These are phyloP conservation scores for Xylaria castorea DNA, from an alignment of 495 filamentous ascomycete genomes.

Conservation along the genomic window DNA sequence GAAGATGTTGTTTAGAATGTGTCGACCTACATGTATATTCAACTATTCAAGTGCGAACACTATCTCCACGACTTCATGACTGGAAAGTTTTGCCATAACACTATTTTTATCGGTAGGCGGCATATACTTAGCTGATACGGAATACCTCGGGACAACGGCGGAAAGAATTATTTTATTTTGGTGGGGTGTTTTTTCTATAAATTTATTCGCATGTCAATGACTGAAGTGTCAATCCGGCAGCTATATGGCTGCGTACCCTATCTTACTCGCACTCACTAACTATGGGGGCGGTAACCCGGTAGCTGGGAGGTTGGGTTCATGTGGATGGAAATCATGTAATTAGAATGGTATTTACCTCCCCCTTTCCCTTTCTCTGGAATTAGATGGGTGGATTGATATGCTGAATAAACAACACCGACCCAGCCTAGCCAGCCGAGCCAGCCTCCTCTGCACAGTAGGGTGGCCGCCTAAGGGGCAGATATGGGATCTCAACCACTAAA, in stretches of 20 bases:
- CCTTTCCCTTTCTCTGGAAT: neutral
- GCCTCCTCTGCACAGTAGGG: neutral
- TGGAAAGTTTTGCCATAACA: neutral
- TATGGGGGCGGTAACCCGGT: neutral
- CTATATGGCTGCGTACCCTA: neutral
- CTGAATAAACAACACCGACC: neutral
- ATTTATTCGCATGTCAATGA: neutral
- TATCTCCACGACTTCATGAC: neutral
- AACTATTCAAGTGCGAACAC: neutral
- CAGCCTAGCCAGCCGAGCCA: too few relatives aligned
- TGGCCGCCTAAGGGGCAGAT: too few relatives aligned
- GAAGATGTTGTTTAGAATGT: neutral
- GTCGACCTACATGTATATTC: neutral
- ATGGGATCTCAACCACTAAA: neutral
- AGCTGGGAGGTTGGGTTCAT: neutral
- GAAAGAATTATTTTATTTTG: too few relatives aligned
- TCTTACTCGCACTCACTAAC: neutral
- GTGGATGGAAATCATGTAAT: neutral
- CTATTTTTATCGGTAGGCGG: too few relatives aligned
- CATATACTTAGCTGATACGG: too few relatives aligned
- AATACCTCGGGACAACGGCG: too few relatives aligned
- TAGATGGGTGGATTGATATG: neutral
- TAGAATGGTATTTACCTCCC: neutral
- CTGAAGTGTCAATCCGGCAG: neutral
- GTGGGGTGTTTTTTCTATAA: too few relatives aligned